phyloP scores from a whole-genome alignment of 441 rosid species.

The Corymbia calophylla region DNA sequence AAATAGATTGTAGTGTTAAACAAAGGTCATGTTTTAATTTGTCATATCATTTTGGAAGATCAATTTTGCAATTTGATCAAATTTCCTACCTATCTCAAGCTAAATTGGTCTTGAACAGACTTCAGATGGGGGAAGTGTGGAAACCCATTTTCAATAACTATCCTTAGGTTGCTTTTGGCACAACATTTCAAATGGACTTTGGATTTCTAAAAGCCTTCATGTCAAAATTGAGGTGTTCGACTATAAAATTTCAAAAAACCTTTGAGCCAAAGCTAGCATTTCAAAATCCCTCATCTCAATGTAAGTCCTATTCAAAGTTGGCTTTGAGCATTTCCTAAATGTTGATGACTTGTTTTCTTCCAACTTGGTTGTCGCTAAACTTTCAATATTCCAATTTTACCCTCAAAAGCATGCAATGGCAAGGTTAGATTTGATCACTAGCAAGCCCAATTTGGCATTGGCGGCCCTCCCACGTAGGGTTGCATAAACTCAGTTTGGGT shows the following conservation, averaged over 20 bases:
- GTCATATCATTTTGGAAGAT: not conserved
- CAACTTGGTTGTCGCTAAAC: not conserved
- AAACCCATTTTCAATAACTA: not conserved
- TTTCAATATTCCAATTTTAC: not conserved
- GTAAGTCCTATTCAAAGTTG: not conserved
- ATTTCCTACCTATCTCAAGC: not conserved
- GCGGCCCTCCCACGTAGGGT: fast-evolving
- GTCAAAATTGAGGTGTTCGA: no score
- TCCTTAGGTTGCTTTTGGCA: not conserved
- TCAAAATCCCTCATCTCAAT: not conserved
- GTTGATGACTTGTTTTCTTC: not conserved
- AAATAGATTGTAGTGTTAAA: not conserved
- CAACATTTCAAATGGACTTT: not conserved
- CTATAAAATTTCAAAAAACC: no score
- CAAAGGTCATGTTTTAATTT: not conserved
- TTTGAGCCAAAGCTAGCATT: not conserved
- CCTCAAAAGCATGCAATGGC: not conserved
- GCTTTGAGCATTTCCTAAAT: not conserved
- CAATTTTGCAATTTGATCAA: not conserved
- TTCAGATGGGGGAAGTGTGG: not conserved
- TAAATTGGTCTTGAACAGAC: not conserved
- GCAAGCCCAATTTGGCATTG: not conserved
- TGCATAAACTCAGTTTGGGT: not conserved
- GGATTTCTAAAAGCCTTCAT: not conserved
- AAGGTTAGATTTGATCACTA: not conserved